phyloP scores from a whole-genome alignment of 768 basidiomycete genomes.

The Scleroderma citrinum region DNA sequence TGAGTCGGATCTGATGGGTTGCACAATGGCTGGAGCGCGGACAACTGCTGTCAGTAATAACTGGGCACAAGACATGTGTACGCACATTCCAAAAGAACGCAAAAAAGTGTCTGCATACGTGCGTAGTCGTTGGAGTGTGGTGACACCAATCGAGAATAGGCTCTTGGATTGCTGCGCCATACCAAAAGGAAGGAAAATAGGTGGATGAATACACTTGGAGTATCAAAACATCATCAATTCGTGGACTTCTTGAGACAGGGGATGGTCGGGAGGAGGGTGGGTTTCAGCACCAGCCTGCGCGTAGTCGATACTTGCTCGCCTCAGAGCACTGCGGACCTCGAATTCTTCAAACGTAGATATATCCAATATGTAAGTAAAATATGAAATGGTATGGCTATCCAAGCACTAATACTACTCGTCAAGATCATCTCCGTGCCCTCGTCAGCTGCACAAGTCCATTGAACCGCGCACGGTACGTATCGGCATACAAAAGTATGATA shows the following conservation, averaged over 20 bases:
- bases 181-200: slow-evolving; percentile 1
- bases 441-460: slow-evolving; percentile 34
- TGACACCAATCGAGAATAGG: slow-evolving; percentile 13
- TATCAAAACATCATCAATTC: background rate
- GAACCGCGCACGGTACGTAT: slow-evolving; percentile 40
- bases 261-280: too few relatives aligned
- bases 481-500: slow-evolving; percentile 43
- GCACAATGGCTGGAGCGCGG: slow-evolving; percentile 64
- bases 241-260: background rate
- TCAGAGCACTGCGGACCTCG: too few relatives aligned
- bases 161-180: slow-evolving; percentile 19
- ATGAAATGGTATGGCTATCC: background rate
- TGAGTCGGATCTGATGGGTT: slow-evolving; percentile 84
- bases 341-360: too few relatives aligned
- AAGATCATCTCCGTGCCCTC: slow-evolving; percentile 29
- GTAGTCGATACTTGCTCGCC: too few relatives aligned
- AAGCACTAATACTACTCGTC: background rate
- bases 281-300: too few relatives aligned
- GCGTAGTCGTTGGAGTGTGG: slow-evolving; percentile 30
- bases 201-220: too few relatives aligned
- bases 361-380: background rate
- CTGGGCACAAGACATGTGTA: slow-evolving; percentile 14
- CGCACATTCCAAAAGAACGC: slow-evolving; percentile 76
- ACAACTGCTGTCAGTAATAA: slow-evolving; percentile 5
- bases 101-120: slow-evolving; percentile 46